Base-by-base conservation (phyloP, 1,284 basidiomycete genomes). In the Microbotryum intermedium region DNA sequence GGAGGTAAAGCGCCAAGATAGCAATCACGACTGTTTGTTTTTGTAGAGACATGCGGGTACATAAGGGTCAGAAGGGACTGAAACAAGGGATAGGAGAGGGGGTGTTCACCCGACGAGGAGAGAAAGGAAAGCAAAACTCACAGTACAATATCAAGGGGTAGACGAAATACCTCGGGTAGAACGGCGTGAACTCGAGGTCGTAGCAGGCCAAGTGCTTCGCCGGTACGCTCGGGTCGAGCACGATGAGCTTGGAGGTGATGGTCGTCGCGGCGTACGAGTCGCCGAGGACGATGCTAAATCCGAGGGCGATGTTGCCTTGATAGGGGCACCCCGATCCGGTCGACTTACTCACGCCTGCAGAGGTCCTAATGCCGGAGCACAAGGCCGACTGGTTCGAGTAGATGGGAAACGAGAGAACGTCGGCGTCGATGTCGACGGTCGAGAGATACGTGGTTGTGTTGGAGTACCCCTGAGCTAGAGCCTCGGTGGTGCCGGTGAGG, bases 221-320 rank as follows among this genome's bases (percentile, higher is more conserved):
- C 72, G 76, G 82, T 10, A 70, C 69, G 21, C 78, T 84, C 0
- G 90, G 85, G 76, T 98, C 94, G 46, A 95, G 86, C 20, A 92
- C 85, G 46, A 88, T 85, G 34, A 98, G 77, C 29, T 84, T 83
- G 1, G 92, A 95, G 66, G 83, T 82, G 53, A 94, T 79, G 1
- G 91, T 93, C 8, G 87, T 87, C 43, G 97, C 79, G 23, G 84
- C 82, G 72, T 88, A 88, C 56, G 82, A 78, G 48, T 79, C 73
- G 50, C 81, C 80, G 71, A 90, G 82, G 0, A 86, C 86, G 47
- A 92, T 81, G 10, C 82, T 80, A 10, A 90, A 78, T 29, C 89
- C 84, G 69, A 97, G 82, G 1, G 85, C 91, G 70, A 95, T 53
- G 20, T 61, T 55, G 30, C 67, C 69, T 13, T 58, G 52, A 55